These are phyloP conservation scores for Vigna radiata DNA, from an alignment of 306 rosid genomes.

Conservation along the genomic window DNA sequence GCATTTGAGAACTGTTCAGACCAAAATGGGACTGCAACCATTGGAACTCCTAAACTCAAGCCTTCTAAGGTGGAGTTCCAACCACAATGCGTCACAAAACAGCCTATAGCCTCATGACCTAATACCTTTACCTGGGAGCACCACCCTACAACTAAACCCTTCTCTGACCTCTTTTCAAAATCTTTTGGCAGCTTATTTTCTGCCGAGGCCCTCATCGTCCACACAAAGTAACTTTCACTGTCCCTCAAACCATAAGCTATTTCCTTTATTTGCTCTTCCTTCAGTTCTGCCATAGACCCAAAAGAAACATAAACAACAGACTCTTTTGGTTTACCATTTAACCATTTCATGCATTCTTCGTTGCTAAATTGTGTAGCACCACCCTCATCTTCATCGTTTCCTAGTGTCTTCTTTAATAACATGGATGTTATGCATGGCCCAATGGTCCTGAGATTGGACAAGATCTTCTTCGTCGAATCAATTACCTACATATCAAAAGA, in stretches of 20 bases:
- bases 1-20: slow-evolving; percentile 42
- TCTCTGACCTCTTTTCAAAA: slow-evolving; percentile 35
- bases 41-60: slow-evolving; percentile 43
- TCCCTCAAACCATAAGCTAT: slow-evolving; percentile 3
- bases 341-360: slow-evolving; percentile 41
- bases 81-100: slow-evolving; percentile 50
- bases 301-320: slow-evolving; percentile 38
- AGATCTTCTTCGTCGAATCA: slow-evolving; percentile 12
- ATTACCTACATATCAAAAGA: no score
- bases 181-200: slow-evolving; percentile 29
- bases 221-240: slow-evolving; percentile 18
- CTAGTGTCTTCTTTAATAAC: slow-evolving; percentile 6
- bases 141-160: slow-evolving; percentile 44
- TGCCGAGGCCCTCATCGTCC: slow-evolving; percentile 23
- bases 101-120: slow-evolving; percentile 43
- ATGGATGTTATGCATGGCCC: slow-evolving; percentile 43
- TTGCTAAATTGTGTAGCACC: slow-evolving; percentile 2
- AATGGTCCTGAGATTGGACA: slow-evolving; percentile 39
- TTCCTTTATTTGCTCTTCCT: slow-evolving; percentile 22
- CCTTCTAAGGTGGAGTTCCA: slow-evolving; percentile 46
- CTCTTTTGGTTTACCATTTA: slow-evolving; percentile 28
- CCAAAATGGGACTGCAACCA: slow-evolving; percentile 42
- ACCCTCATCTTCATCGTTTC: slow-evolving; percentile 20
- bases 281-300: background rate
- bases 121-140: slow-evolving; percentile 36